phyloP scores from a whole-genome alignment of 345 rosid species.

The Eucalyptus viminalis region DNA sequence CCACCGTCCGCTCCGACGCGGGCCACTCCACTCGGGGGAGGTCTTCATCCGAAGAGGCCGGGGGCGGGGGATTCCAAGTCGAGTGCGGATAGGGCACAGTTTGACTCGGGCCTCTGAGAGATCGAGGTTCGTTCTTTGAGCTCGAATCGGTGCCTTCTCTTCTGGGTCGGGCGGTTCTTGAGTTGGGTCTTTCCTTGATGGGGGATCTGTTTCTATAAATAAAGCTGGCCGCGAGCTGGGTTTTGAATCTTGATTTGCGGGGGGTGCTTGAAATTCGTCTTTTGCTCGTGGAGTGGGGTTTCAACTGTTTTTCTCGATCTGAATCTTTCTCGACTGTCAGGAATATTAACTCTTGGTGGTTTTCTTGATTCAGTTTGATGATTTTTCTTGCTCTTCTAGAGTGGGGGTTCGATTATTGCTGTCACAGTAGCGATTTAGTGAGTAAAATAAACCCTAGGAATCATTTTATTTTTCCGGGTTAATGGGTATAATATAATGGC shows the following conservation, averaged over 20 bases:
- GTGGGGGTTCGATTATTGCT: not conserved
- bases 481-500: not conserved
- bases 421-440: not conserved
- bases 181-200: not conserved
- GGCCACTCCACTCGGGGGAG: not conserved
- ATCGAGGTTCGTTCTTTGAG: not conserved
- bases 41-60: not conserved
- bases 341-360: not conserved
- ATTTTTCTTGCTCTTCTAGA: not conserved
- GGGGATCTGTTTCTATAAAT: not conserved
- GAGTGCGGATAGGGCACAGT: not conserved
- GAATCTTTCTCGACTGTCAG: not conserved
- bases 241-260: not conserved
- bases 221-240: not conserved
- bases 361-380: not conserved
- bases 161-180: not conserved
- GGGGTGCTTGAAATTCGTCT: not conserved
- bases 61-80: not conserved
- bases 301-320: not conserved
- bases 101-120: not conserved
- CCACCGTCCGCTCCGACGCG: not conserved
- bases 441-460: not conserved
- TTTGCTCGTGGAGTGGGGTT: not conserved
- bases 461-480: not conserved
- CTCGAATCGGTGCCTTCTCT: not conserved